Conservation (phyloP, 2,329 filamentous ascomycete species). For the Hawksworthiomyces lignivorus region DNA sequence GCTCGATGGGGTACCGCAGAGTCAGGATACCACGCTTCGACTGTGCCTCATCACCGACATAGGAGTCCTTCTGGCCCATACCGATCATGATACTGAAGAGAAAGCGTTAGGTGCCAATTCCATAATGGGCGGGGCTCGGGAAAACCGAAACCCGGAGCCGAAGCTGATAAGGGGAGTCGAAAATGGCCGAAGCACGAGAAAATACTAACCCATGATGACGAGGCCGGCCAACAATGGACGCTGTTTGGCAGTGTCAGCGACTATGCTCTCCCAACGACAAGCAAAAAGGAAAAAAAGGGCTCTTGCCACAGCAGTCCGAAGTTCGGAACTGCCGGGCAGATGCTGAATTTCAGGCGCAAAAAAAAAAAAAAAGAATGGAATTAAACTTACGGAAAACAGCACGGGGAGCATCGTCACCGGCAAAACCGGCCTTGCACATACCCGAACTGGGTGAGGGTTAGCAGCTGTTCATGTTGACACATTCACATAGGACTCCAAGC, state of each 20-base stretch:
- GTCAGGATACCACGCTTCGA: conserved; percentile 99
- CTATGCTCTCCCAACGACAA: too few relatives aligned
- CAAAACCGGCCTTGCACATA: conserved; percentile 99
- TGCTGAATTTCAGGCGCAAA: background rate
- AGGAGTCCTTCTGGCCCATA: conserved; percentile 99
- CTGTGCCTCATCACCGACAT: conserved; percentile 99
- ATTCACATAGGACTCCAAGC: too few relatives aligned
- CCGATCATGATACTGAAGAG: conserved; percentile 94
- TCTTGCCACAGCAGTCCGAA: too few relatives aligned
- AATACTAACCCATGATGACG: conserved; percentile 95
- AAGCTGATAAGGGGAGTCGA: background rate
- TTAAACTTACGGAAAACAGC: conserved; percentile 97
- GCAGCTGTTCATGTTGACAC: too few relatives aligned
- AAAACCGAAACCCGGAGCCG: too few relatives aligned
- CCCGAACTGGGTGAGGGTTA: conserved; percentile 69
- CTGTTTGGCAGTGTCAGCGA: too few relatives aligned
- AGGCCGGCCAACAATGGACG: conserved; percentile 98
- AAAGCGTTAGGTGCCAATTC: conserved; percentile 28
- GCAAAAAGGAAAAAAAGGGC: too few relatives aligned
- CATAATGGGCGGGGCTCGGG: too few relatives aligned
- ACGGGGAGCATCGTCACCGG: conserved; percentile 99
- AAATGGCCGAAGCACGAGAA: background rate
- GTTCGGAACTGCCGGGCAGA: too few relatives aligned
- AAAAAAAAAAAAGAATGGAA: conserved; percentile 13
- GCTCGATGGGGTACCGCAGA: conserved; percentile 98